phyloP scores from a whole-genome alignment of 805 yeast species.

The Kuraishia piskuri region DNA sequence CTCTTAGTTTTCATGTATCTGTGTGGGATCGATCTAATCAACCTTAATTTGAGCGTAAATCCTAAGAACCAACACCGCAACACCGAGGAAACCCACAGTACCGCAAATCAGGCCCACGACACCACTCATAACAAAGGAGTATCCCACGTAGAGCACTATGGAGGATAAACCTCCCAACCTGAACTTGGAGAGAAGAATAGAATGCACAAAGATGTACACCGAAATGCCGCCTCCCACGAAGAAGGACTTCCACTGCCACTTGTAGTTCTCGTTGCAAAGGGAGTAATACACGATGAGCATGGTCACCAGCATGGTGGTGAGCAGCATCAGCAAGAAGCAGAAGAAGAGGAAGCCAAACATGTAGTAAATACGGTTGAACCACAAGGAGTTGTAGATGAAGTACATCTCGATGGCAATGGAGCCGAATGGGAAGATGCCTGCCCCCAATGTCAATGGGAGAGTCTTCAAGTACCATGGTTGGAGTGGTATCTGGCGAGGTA shows the following conservation, averaged over 20 bases:
- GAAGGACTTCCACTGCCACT: constrained; percentile 95
- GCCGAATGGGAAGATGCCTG: constrained; percentile 93
- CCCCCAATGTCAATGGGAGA: constrained; percentile 55
- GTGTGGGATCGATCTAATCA: constrained; percentile 47
- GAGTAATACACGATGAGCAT: constrained; percentile 75
- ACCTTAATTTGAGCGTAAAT: constrained; percentile 84
- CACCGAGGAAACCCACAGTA: constrained; percentile 72
- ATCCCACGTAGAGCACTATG: constrained; percentile 72
- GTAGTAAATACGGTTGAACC: constrained; percentile 91
- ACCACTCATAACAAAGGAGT: constrained; percentile 62
- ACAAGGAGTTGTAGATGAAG: constrained; percentile 81
- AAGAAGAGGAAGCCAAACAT: constrained; percentile 96
- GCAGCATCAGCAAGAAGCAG: constrained; percentile 73
- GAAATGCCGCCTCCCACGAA: constrained; percentile 87
- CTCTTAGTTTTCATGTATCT: not conserved
- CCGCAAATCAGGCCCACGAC: constrained; percentile 81
- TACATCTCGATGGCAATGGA: constrained; percentile 92
- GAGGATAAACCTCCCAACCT: constrained; percentile 69
- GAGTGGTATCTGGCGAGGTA: constrained; percentile 90
- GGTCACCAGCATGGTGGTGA: constrained; percentile 77
- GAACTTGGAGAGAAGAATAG: constrained; percentile 65
- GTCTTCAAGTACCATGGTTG: constrained; percentile 81
- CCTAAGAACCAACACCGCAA: constrained; percentile 63
- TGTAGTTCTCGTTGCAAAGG: constrained; percentile 84
- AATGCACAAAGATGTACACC: constrained; percentile 74